These are phyloP conservation scores for Fonsecaea pugnacius DNA, from an alignment of 2,329 filamentous ascomycete genomes.

Conservation along the genomic window DNA sequence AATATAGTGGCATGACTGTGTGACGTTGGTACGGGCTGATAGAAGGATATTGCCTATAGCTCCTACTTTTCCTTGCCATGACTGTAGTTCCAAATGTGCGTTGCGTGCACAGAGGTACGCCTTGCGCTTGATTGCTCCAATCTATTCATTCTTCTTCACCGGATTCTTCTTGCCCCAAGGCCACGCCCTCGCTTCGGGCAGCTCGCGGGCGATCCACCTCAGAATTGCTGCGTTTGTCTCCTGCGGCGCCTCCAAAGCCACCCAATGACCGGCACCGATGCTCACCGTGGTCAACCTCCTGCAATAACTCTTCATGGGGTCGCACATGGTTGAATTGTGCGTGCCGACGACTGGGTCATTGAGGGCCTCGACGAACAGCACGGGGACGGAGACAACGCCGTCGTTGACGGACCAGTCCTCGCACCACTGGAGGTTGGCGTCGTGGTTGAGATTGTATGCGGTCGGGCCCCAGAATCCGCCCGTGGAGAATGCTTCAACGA, in stretches of 20 bases:
- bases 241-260: constrained; percentile 71
- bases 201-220: constrained; percentile 25
- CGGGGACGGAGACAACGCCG: constrained; percentile 28
- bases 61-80: not conserved
- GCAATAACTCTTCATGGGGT: constrained; percentile 29
- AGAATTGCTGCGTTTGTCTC: constrained; percentile 64
- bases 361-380: constrained; percentile 27
- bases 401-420: constrained; percentile 46
- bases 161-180: constrained; percentile 22
- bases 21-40: not conserved
- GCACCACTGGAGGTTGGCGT: constrained; percentile 49
- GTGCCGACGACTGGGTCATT: constrained; percentile 23
- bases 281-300: constrained; percentile 22
- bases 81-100: no score
- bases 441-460: constrained; percentile 52
- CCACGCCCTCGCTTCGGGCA: constrained; percentile 24
- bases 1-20: not conserved
- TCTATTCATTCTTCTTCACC: constrained; percentile 17
- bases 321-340: constrained; percentile 15
- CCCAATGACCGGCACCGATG: constrained; percentile 71
- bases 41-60: not conserved
- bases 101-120: not conserved
- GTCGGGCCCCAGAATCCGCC: constrained; percentile 48
- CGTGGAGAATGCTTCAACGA: constrained; percentile 41
- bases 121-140: not conserved